phyloP scores from a whole-genome alignment of 345 rosid genomes.

The Gossypium stocksii region DNA sequence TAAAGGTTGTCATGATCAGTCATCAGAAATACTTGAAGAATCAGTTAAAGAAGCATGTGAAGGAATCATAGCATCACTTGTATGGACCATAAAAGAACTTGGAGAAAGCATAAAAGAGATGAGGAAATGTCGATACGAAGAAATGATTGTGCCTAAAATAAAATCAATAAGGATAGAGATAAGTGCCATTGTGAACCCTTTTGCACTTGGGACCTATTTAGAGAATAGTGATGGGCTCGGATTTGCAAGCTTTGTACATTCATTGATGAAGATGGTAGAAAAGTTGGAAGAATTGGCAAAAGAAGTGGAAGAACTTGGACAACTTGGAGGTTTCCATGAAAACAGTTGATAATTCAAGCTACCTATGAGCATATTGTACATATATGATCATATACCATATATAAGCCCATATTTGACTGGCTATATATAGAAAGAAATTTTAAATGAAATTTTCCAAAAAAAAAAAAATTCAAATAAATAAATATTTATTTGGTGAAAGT shows the following conservation, averaged over 20 bases:
- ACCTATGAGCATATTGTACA: neutral
- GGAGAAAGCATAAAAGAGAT: conserved; percentile 48
- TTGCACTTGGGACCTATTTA: neutral
- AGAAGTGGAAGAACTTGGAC: conserved; percentile 53
- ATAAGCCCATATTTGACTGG: neutral
- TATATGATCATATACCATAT: neutral
- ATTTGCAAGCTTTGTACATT: conserved; percentile 39
- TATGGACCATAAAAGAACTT: conserved; percentile 46
- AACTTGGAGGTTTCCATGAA: conserved; percentile 35
- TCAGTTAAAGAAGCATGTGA: conserved; percentile 43
- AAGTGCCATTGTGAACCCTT: conserved; percentile 17
- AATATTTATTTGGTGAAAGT: too few relatives aligned
- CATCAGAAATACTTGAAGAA: conserved; percentile 18
- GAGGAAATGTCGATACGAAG: conserved; percentile 37
- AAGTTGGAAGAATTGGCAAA: conserved; percentile 51
- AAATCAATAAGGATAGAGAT: conserved; percentile 40
- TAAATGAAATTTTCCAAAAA: neutral
- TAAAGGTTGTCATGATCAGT: conserved; percentile 31
- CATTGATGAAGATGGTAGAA: conserved; percentile 39
- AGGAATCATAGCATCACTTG: conserved; percentile 34
- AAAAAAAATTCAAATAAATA: neutral
- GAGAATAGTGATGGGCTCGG: conserved; percentile 33
- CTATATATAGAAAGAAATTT: neutral
- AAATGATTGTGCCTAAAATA: conserved; percentile 32
- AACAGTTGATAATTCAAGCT: conserved; percentile 3